These are phyloP conservation scores for Ustilago cynodontis DNA, from an alignment of 1,284 basidiomycete species.

Conservation along the genomic window DNA sequence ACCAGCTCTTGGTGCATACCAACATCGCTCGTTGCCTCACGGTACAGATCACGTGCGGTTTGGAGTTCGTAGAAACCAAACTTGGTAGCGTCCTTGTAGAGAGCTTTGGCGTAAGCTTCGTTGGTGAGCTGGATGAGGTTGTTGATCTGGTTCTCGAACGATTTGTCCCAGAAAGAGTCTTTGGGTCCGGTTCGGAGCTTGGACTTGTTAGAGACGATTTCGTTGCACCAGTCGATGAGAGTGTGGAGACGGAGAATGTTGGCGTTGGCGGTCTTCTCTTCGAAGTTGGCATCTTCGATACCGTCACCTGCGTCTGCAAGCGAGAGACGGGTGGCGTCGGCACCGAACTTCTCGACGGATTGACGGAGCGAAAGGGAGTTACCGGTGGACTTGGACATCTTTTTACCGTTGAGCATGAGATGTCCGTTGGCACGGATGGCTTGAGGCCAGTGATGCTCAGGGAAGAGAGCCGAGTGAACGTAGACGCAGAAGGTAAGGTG, in stretches of 20 bases:
- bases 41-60: conserved; percentile 93
- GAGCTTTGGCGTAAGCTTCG: conserved; percentile 75
- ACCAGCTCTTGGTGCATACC: conserved; percentile 87
- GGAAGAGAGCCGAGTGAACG: conserved; percentile 93
- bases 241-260: conserved; percentile 96
- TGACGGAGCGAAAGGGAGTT: conserved; percentile 68
- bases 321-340: conserved; percentile 89
- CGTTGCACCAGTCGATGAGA: conserved; percentile 90
- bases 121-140: conserved; percentile 84
- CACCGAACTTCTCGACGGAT: conserved; percentile 79
- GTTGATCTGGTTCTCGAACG: conserved; percentile 93
- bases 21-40: conserved; percentile 82
- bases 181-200: conserved; percentile 76
- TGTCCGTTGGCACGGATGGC: conserved; percentile 96
- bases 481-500: conserved; percentile 96
- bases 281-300: conserved; percentile 97
- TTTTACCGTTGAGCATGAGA: conserved; percentile 96
- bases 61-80: conserved; percentile 97
- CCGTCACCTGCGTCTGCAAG: conserved; percentile 98
- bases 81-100: conserved; percentile 96
- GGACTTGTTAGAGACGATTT: conserved; percentile 76
- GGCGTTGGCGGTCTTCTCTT: conserved; percentile 98
- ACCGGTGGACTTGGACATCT: conserved; percentile 98
- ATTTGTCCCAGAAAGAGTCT: conserved; percentile 75
- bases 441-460: conserved; percentile 90